These are phyloP conservation scores for Olyra latifolia DNA, from an alignment of 176 grass and related monocot genomes.

Conservation along the genomic window DNA sequence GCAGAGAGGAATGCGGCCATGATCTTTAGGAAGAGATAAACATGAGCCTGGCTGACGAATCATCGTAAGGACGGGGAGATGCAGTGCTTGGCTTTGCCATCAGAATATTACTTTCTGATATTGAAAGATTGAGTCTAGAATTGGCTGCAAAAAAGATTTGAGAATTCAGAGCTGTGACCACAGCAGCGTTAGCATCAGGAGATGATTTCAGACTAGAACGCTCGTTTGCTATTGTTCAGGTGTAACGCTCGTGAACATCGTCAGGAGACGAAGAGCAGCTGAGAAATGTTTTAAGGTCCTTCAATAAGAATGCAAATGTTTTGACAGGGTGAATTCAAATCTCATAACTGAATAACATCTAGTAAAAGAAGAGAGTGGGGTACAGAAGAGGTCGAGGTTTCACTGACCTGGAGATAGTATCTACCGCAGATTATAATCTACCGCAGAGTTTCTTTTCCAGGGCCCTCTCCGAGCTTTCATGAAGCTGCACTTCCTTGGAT, in stretches of 20 bases:
- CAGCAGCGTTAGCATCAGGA: neutral
- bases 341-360: neutral
- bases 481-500: neutral
- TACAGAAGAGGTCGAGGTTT: neutral
- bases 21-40: conserved; percentile 30
- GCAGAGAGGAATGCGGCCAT: conserved; percentile 68
- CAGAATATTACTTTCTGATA: neutral
- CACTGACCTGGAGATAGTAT: conserved; percentile 20
- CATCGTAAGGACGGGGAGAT: conserved; percentile 9
- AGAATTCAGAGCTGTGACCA: neutral
- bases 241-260: too few species aligned
- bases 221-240: neutral
- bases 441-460: too few species aligned
- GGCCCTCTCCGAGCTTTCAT: too few species aligned
- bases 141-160: neutral
- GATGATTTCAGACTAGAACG: neutral
- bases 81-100: conserved; percentile 17
- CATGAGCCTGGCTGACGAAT: neutral
- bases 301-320: neutral
- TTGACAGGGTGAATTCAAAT: neutral
- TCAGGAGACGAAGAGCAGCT: too few species aligned
- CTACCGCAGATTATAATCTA: too few species aligned
- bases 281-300: neutral
- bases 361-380: neutral
- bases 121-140: conserved; percentile 28